These are phyloP conservation scores for Pezicula carpinea DNA, from an alignment of 2,329 filamentous ascomycete species.

Conservation along the genomic window DNA sequence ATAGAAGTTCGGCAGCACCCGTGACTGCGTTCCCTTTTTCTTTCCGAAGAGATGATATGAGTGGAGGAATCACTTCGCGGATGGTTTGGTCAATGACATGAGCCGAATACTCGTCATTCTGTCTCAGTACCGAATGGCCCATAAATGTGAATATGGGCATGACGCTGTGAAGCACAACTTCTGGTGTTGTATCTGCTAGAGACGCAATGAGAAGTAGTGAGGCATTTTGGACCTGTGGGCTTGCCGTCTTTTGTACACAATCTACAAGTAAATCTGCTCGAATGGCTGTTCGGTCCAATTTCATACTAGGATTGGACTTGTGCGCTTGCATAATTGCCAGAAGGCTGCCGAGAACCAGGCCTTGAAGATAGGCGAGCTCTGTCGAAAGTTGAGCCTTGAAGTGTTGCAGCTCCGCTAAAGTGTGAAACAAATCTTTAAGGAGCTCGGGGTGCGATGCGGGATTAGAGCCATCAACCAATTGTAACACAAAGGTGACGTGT, in stretches of 20 bases:
- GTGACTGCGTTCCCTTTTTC: slow-evolving; percentile 73
- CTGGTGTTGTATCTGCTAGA: slow-evolving; percentile 81
- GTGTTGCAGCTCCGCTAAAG: slow-evolving; percentile 82
- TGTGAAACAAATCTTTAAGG: slow-evolving; percentile 73
- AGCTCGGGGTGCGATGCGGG: slow-evolving; percentile 73
- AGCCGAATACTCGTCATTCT: slow-evolving; percentile 94
- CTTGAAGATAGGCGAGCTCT: slow-evolving; percentile 86
- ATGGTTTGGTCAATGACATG: slow-evolving; percentile 96
- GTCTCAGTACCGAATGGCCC: slow-evolving; percentile 83
- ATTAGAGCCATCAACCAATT: slow-evolving; percentile 77
- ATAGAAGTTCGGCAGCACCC: slow-evolving; percentile 82
- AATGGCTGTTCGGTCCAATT: slow-evolving; percentile 73
- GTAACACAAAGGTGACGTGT: slow-evolving; percentile 80
- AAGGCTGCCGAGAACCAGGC: slow-evolving; percentile 75
- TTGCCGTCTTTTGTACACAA: slow-evolving; percentile 87
- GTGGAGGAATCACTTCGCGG: slow-evolving; percentile 84
- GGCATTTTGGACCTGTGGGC: slow-evolving; percentile 88
- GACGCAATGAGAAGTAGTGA: slow-evolving; percentile 84
- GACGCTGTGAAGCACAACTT: slow-evolving; percentile 89
- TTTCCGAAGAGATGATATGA: slow-evolving; percentile 79
- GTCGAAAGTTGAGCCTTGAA: slow-evolving; percentile 77
- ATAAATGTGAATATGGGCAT: slow-evolving; percentile 99
- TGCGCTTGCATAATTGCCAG: slow-evolving; percentile 78
- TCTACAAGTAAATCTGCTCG: slow-evolving; percentile 89
- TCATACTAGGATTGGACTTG: slow-evolving; percentile 54